phyloP scores from a whole-genome alignment of 2,329 filamentous ascomycete genomes.

The Trichophyton verrucosum region DNA sequence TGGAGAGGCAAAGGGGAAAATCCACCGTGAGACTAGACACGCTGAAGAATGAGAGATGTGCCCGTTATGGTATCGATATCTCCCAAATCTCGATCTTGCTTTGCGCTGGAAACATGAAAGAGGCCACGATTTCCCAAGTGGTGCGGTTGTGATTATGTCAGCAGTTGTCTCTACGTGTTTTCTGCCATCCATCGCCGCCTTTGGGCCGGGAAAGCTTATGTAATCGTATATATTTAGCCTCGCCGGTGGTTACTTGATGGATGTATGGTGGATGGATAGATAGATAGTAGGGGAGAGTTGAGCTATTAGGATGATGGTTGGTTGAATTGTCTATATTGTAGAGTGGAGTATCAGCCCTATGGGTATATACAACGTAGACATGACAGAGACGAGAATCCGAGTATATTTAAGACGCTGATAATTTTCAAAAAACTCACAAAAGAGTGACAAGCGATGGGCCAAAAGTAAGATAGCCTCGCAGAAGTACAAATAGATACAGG shows the following conservation, averaged over 20 bases:
- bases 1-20: neutral
- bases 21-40: neutral
- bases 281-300: neutral
- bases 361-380: too few relatives aligned
- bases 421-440: neutral
- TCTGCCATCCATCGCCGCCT: neutral
- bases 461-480: neutral
- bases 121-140: constrained; percentile 3
- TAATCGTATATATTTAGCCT: neutral
- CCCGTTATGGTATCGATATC: neutral
- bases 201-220: neutral
- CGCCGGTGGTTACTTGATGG: neutral
- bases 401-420: neutral
- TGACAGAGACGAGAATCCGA: neutral
- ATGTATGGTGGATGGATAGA: neutral
- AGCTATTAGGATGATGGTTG: neutral
- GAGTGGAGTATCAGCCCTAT: too few relatives aligned
- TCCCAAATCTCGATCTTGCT: neutral
- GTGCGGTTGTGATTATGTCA: neutral
- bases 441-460: neutral
- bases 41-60: neutral
- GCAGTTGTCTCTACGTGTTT: neutral
- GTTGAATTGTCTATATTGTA: neutral
- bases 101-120: neutral
- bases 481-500: neutral